phyloP scores from a whole-genome alignment of 2,329 filamentous ascomycete genomes.

The Cytospora leucostoma region DNA sequence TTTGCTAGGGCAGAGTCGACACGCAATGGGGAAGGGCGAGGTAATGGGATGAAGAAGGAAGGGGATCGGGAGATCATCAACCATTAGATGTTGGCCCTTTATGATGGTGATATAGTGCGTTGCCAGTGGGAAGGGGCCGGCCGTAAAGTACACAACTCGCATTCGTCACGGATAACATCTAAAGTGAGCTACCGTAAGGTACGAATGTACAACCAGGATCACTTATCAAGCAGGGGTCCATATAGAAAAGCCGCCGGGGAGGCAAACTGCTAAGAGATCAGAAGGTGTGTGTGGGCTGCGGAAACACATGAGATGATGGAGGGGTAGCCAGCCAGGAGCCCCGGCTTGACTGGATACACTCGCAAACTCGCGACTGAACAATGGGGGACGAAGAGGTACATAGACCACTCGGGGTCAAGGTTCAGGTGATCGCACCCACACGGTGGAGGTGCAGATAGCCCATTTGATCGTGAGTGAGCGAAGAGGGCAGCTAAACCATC shows the following conservation, averaged over 20 bases:
- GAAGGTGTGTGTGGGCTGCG: constrained; percentile 27
- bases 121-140: constrained; percentile 13
- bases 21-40: constrained; percentile 38
- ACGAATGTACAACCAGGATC: constrained; percentile 27
- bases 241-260: constrained; percentile 22
- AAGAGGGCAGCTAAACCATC: background rate
- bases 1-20: constrained; percentile 30
- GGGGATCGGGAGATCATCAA: constrained; percentile 24
- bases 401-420: constrained; percentile 1
- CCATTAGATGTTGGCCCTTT: constrained; percentile 21
- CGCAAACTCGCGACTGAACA: constrained; percentile 24
- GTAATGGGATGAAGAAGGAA: constrained; percentile 37
- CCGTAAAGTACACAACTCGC: constrained; percentile 10
- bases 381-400: constrained; percentile 6
- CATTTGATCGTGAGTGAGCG: constrained; percentile 4
- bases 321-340: constrained; percentile 16
- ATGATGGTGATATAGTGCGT: constrained; percentile 14
- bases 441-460: background rate
- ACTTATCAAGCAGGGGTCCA: constrained; percentile 27
- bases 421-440: constrained; percentile 3
- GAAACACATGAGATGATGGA: constrained; percentile 26
- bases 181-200: constrained; percentile 22
- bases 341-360: constrained; percentile 5
- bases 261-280: constrained; percentile 27
- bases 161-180: constrained; percentile 19